phyloP scores from a whole-genome alignment of 2,329 filamentous ascomycete genomes.

The Penicillium crustosum region DNA sequence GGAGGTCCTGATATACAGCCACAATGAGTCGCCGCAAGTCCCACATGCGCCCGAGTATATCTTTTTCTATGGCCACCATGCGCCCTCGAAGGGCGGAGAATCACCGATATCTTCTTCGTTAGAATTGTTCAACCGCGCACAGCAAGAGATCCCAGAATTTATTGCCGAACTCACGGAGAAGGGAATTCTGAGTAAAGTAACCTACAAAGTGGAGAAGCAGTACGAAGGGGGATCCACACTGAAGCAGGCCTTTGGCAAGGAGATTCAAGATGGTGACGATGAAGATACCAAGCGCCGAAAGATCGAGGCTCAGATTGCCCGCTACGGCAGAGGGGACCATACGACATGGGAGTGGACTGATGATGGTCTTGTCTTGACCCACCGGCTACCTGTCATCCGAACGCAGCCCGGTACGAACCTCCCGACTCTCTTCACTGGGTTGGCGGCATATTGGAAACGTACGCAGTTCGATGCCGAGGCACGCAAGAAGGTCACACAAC shows the following conservation, averaged over 20 bases:
- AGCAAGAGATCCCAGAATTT: slow-evolving; percentile 51
- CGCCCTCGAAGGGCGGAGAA: slow-evolving; percentile 40
- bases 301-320: slow-evolving; percentile 51
- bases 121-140: slow-evolving; percentile 48
- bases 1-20: slow-evolving; percentile 51
- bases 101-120: slow-evolving; percentile 52
- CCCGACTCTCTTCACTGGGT: slow-evolving; percentile 49
- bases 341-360: slow-evolving; percentile 53
- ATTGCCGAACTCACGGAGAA: slow-evolving; percentile 46
- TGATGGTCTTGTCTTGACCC: slow-evolving; percentile 46
- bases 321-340: slow-evolving; percentile 48
- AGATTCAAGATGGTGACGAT: slow-evolving; percentile 47
- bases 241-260: slow-evolving; percentile 49
- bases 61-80: slow-evolving; percentile 50
- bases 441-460: slow-evolving; percentile 49
- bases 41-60: slow-evolving; percentile 55
- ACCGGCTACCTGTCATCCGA: slow-evolving; percentile 49
- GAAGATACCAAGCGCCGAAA: slow-evolving; percentile 44
- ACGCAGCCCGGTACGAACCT: slow-evolving; percentile 49
- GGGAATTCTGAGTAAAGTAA: slow-evolving; percentile 45
- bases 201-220: slow-evolving; percentile 47
- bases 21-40: slow-evolving; percentile 54
- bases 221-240: slow-evolving; percentile 51
- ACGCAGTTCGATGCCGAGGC: slow-evolving; percentile 22
- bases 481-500: slow-evolving; percentile 38